phyloP scores from a whole-genome alignment of 2,329 filamentous ascomycete species.

The Sclerotinia subarctica region DNA sequence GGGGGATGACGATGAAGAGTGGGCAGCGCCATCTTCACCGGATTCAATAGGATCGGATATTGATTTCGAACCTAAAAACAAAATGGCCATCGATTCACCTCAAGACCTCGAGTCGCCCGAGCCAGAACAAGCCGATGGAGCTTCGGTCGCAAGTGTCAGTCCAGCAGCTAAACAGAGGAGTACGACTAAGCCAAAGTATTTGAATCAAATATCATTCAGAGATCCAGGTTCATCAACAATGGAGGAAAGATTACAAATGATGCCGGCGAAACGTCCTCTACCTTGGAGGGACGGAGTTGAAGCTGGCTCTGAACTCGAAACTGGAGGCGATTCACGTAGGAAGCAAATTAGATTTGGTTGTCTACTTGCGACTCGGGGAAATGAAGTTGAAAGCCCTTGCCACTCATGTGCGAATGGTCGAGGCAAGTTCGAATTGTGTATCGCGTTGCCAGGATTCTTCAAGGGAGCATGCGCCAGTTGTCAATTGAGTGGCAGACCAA shows the following conservation, averaged over 20 bases:
- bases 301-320: constrained; percentile 36
- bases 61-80: constrained; percentile 17
- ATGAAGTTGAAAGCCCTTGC: constrained; percentile 33
- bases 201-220: constrained; percentile 19
- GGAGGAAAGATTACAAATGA: constrained; percentile 36
- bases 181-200: constrained; percentile 14
- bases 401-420: constrained; percentile 36
- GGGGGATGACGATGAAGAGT: constrained; percentile 31
- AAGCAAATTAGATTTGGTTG: constrained; percentile 39
- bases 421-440: constrained; percentile 37
- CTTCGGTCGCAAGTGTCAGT: neutral
- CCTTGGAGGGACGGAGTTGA: constrained; percentile 37
- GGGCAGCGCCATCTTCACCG: constrained; percentile 28
- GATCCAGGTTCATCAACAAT: constrained; percentile 27
- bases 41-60: constrained; percentile 27
- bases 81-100: constrained; percentile 27
- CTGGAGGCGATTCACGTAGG: constrained; percentile 36
- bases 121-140: constrained; percentile 18
- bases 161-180: neutral
- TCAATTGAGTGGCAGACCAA: constrained; percentile 37
- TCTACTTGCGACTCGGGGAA: constrained; percentile 36
- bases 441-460: constrained; percentile 38
- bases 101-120: constrained; percentile 34
- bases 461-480: constrained; percentile 39
- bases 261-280: constrained; percentile 35